Base-by-base conservation (phyloP, 352 stramenopile species). In the Pythium utonaiense region DNA sequence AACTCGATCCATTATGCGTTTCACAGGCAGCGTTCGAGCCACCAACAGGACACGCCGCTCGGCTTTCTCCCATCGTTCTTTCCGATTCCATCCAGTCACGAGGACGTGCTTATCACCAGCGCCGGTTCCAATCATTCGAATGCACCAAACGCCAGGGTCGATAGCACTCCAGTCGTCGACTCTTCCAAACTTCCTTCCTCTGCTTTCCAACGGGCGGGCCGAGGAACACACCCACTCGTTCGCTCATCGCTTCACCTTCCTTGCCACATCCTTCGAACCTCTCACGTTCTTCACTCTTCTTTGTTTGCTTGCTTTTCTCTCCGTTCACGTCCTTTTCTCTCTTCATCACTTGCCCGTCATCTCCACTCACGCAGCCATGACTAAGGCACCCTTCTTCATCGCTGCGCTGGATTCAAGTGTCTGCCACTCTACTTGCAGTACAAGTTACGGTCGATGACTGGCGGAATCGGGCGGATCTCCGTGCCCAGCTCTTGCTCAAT, bases 401-500 rank as follows among this genome's bases (percentile, higher is more conserved):
- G 17, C 42, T 30, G 22, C 8, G 10, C 28, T 17, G 3, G n/a
- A 22, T 36, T 17, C 13, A 45, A n/a, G n/a, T n/a, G n/a, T n/a
- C 8, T 33, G 3, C 7, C 19, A 40, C 27, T 47, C 64, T 93
- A 95, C 73, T 95, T 95, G 71, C 97, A 98, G 77, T 99, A 99
- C 33, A 99, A 68, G 76, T 98, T 98, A 49, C 97, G 91, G 75
- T 99, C 97, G 75, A 99, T 99, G 30, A 97, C 83, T 17, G 95
- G 86, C 50, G 98, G 98, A 66, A 99, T 99, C 10, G 98, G 96
- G 54, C 97, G 86, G 70, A 99, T 99, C 79, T 99, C 97, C 22
- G 97, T 99, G 56, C 96, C 97, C 7, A 99, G 87, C 73, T 99
- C 98, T 67, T 99, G 93, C 74, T 99, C 97, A 53, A 99, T 98